Percentiles rank a stretch among this genome's conserved stretches.
These are phyloP conservation scores for Hirsutella rhossiliensis DNA, from an alignment of 2,329 filamentous ascomycete species.

Conservation along the genomic window DNA sequence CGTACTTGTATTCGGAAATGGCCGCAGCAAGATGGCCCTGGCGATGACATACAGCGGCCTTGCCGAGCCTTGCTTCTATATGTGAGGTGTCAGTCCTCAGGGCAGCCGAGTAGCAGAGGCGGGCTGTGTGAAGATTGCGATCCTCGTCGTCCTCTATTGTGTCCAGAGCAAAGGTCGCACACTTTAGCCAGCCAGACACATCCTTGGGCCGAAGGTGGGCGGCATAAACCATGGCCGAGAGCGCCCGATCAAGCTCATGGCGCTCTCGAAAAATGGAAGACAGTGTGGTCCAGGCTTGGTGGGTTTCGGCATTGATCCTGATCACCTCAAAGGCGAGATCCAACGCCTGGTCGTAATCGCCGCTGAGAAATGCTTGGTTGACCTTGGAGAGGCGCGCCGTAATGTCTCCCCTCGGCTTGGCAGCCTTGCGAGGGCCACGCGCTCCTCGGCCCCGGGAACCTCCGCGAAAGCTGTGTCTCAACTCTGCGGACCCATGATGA, in stretches of 20 bases:
- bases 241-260: slow-evolving; percentile 41
- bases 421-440: slow-evolving; percentile 44
- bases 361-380: slow-evolving; percentile 53
- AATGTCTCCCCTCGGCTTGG: slow-evolving; percentile 60
- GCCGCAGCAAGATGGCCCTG: slow-evolving; percentile 41
- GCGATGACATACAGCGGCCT: slow-evolving; percentile 45
- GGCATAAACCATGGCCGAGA: slow-evolving; percentile 48
- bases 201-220: slow-evolving; percentile 52
- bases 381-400: slow-evolving; percentile 55
- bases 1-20: slow-evolving; percentile 42
- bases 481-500: slow-evolving; percentile 17
- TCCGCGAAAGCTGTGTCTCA: slow-evolving; percentile 8
- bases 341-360: slow-evolving; percentile 47
- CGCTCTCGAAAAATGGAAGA: slow-evolving; percentile 50
- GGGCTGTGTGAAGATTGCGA: slow-evolving; percentile 38
- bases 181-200: slow-evolving; percentile 44
- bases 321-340: slow-evolving; percentile 50
- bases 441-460: slow-evolving; percentile 15
- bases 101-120: slow-evolving; percentile 47
- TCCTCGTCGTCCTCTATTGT: slow-evolving; percentile 33
- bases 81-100: slow-evolving; percentile 45
- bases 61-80: slow-evolving; percentile 44
- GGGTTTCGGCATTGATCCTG: slow-evolving; percentile 54
- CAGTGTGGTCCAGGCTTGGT: slow-evolving; percentile 52
- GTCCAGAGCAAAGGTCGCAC: slow-evolving; percentile 44